Conservation (phyloP, 306 rosid genomes). For the Acacia melanoxylon region DNA sequence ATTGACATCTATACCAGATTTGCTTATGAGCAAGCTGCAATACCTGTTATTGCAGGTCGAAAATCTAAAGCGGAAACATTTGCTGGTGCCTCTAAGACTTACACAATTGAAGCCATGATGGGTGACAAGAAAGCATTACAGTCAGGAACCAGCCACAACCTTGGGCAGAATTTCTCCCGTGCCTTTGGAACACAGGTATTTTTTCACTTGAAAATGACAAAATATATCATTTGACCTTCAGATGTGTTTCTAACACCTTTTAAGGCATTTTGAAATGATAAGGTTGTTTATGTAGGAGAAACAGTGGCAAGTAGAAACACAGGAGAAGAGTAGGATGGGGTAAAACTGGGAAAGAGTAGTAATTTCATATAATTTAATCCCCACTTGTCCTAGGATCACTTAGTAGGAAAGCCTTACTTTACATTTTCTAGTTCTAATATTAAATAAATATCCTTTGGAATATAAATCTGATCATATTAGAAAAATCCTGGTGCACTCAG, state of each 20-base stretch:
- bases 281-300: background rate
- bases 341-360: background rate
- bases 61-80: slow-evolving; percentile 94
- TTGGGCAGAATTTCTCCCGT: slow-evolving; percentile 92
- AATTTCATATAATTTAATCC: background rate
- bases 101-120: slow-evolving; percentile 99
- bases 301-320: background rate
- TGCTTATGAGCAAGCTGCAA: slow-evolving; percentile 89
- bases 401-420: background rate
- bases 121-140: slow-evolving; percentile 96
- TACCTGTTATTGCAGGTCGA: slow-evolving; percentile 94
- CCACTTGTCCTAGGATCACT: background rate
- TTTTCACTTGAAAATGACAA: background rate
- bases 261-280: background rate
- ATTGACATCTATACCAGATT: slow-evolving; percentile 88
- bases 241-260: background rate
- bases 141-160: slow-evolving; percentile 99
- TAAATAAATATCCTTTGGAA: background rate
- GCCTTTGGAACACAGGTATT: slow-evolving; percentile 93
- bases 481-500: background rate
- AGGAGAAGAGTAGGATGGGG: background rate
- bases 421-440: background rate
- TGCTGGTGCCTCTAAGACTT: slow-evolving; percentile 93
- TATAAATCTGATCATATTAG: background rate
- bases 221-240: background rate